These are phyloP conservation scores for Geotrichum citri-aurantii DNA, from an alignment of 1,139 yeast genomes.

Conservation along the genomic window DNA sequence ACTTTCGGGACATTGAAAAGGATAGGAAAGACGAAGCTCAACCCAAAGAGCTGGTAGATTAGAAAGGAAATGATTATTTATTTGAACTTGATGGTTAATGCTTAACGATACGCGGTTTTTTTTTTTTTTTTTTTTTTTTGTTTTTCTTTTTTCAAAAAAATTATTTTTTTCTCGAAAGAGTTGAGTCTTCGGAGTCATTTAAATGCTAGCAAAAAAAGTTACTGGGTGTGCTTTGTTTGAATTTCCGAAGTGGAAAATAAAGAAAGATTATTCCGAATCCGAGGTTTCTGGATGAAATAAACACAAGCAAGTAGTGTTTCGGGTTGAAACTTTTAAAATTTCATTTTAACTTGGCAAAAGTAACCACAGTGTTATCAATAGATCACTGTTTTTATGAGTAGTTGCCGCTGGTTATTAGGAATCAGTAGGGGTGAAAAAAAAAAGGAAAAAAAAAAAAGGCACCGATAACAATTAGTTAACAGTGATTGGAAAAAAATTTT, in stretches of 20 bases:
- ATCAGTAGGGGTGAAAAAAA: too few relatives aligned
- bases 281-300: too few relatives aligned
- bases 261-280: background rate
- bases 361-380: too few relatives aligned
- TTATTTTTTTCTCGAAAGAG: background rate
- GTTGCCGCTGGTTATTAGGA: too few relatives aligned
- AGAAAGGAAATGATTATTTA: background rate
- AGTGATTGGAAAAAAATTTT: too few relatives aligned
- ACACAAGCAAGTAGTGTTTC: background rate
- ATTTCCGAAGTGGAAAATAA: background rate
- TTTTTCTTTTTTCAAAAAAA: background rate
- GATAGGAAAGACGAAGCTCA: constrained; percentile 16
- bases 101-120: background rate
- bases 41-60: constrained; percentile 17
- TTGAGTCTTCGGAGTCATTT: background rate
- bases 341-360: too few relatives aligned
- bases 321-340: background rate
- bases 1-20: constrained; percentile 17
- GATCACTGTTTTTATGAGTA: too few relatives aligned
- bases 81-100: background rate
- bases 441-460: too few relatives aligned
- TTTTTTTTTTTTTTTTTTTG: background rate
- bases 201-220: background rate
- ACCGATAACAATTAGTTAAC: too few relatives aligned
- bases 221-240: background rate